Evolutionary conservation across 345 rosid species (phyloP).

Genomic region (Pistacia atlantica): DNA sequence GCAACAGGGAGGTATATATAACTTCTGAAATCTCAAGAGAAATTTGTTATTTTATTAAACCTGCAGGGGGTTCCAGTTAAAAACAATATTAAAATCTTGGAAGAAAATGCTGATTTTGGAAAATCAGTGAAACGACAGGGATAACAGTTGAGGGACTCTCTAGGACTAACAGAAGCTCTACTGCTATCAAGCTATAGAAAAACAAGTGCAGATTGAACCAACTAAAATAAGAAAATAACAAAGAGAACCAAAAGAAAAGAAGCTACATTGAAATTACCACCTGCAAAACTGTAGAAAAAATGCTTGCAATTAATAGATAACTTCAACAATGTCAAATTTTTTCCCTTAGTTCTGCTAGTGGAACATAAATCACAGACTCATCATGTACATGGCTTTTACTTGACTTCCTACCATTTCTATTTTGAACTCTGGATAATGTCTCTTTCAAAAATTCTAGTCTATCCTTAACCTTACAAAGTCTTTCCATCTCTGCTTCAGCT

Average conservation of each 20-base stretch:
- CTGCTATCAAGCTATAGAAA: not conserved
- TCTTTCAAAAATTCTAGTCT: conserved; percentile 57
- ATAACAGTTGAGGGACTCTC: no score
- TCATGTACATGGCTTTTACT: conserved; percentile 28
- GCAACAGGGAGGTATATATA: no score
- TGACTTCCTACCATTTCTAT: conserved; percentile 43
- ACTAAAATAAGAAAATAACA: not conserved
- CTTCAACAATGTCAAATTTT: conserved; percentile 31
- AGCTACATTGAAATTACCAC: not conserved
- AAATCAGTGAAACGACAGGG: no score
- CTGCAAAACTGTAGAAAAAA: not conserved
- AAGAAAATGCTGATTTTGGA: no score
- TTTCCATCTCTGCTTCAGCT: conserved; percentile 68
- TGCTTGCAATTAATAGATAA: conserved; percentile 8
- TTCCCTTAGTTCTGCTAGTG: conserved; percentile 68
- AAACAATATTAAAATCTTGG: no score
- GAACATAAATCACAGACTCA: conserved; percentile 66
- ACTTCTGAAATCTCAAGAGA: no score
- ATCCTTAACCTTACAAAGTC: conserved; percentile 55
- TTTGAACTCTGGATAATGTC: conserved; percentile 39
- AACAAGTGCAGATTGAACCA: not conserved
- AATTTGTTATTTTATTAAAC: no score
- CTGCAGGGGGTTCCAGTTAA: no score
- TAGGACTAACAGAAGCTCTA: no score
- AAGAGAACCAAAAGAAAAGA: not conserved